A percentile compares a stretch with the other conserved stretches of the same genome.
These are phyloP conservation scores for Skeletonema tropicum DNA, from an alignment of 108 stramenopile species.

Conservation along the genomic window DNA sequence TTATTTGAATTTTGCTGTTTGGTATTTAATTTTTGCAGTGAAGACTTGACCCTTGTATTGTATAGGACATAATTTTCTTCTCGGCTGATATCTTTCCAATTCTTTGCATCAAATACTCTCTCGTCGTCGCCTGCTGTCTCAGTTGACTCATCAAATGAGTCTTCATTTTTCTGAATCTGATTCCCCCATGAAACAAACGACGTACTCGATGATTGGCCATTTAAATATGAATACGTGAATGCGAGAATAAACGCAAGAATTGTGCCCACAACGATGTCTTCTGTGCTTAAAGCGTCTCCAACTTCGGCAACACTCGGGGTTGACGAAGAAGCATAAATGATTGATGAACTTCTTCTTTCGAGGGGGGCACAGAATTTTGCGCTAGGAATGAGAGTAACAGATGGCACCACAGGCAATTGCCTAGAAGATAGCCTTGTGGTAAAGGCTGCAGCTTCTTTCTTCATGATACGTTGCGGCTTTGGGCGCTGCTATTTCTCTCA, in stretches of 20 bases:
- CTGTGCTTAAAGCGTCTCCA: conserved; percentile 33
- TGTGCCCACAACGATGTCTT: conserved; percentile 52
- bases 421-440: not conserved
- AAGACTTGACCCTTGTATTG: conserved; percentile 44
- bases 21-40: conserved; percentile 8
- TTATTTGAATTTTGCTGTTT: conserved; percentile 10
- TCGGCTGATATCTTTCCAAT: conserved; percentile 76
- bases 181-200: conserved; percentile 38
- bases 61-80: conserved; percentile 80
- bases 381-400: not conserved
- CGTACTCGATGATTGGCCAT: conserved; percentile 40
- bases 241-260: conserved; percentile 56
- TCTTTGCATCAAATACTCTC: conserved; percentile 40
- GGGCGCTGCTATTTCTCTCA: too few relatives aligned
- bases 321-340: not conserved
- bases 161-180: conserved; percentile 1
- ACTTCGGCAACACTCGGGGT: not conserved
- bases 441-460: not conserved
- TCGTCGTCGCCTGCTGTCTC: not conserved
- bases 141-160: not conserved
- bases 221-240: conserved; percentile 41
- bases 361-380: not conserved
- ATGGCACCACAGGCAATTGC: not conserved
- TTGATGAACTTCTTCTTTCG: not conserved
- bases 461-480: not conserved